Evolutionary conservation across 1,284 basidiomycete genomes (phyloP).

Genomic region (Marasmius sp.): DNA sequence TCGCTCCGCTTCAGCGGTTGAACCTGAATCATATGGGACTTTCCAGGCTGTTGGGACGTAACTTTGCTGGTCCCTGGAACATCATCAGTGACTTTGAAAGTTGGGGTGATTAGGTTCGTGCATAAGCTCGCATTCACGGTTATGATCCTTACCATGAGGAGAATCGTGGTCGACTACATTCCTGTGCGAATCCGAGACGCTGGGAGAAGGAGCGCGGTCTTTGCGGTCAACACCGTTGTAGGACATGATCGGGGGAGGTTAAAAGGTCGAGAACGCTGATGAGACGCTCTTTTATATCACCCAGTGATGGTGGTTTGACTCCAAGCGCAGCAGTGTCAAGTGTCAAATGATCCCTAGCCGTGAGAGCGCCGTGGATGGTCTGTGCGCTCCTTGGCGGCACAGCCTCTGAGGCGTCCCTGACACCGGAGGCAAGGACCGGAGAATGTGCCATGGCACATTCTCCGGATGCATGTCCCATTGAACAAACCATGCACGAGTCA

Average conservation of each 20-base stretch:
- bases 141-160: slow-evolving; percentile 54
- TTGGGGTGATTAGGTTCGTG: neutral
- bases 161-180: slow-evolving; percentile 80
- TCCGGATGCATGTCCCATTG: no score
- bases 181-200: slow-evolving; percentile 35
- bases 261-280: neutral
- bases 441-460: no score
- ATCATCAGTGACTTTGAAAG: slow-evolving; percentile 12
- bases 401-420: no score
- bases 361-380: no score
- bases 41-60: slow-evolving; percentile 5
- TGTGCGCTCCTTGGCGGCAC: no score
- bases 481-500: no score
- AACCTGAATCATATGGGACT: slow-evolving; percentile 58
- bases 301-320: neutral
- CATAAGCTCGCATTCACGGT: neutral
- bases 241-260: slow-evolving; percentile 27
- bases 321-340: neutral
- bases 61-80: neutral
- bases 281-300: neutral
- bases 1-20: slow-evolving; percentile 81
- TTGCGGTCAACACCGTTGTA: slow-evolving; percentile 48
- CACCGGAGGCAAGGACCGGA: no score
- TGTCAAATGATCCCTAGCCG: neutral
- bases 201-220: slow-evolving; percentile 46